Base-by-base conservation (phyloP, 495 filamentous ascomycete species). In the Neurospora hispaniola region DNA sequence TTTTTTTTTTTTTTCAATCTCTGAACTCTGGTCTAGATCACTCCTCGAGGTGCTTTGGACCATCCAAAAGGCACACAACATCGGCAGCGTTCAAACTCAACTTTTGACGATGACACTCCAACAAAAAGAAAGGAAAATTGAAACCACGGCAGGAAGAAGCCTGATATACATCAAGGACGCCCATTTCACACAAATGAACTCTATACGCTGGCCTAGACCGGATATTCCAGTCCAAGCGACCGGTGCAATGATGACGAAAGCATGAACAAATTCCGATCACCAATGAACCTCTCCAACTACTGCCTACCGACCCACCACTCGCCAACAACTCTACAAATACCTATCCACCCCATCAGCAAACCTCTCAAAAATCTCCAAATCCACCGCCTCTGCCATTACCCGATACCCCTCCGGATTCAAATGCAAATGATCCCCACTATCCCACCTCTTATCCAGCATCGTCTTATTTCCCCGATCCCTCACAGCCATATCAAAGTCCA, bases 401-500 rank as follows among this genome's bases (percentile, higher is more conserved):
- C 86, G 76, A 78, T 88, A 92, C 8, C 86, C 90, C 10, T 72
- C 78, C 18, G 80, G 82, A 77, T 88, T 91, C 10, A 88, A 85
- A 82, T 92, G 90, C 75, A 92, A 77, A 75, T 85, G 86, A 80
- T 92, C 90, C 0, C 90, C 90, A 11, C 84, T 85, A 71, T 92
- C 84, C 79, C 82, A 90, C 72, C 82, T 75, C 38, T 66, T 70
- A 54, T 74, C 74, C 73, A 92, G 75, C 77, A 81, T 74, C 42
- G 79, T 82, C n/a, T 70, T 74, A 27, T 86, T 82, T 2, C 76
- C 73, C 4, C 76, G 77, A 77, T 91, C 86, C 59, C 88, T 76
- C 69, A 91, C 72, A 7, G 85, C 80, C 41, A 42, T 73, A 75
- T 89, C 89, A 75, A 92, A 91, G 74, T 92, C 90, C 42, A 91